phyloP scores from a whole-genome alignment of 768 basidiomycete species.

The Mrakia blollopis region DNA sequence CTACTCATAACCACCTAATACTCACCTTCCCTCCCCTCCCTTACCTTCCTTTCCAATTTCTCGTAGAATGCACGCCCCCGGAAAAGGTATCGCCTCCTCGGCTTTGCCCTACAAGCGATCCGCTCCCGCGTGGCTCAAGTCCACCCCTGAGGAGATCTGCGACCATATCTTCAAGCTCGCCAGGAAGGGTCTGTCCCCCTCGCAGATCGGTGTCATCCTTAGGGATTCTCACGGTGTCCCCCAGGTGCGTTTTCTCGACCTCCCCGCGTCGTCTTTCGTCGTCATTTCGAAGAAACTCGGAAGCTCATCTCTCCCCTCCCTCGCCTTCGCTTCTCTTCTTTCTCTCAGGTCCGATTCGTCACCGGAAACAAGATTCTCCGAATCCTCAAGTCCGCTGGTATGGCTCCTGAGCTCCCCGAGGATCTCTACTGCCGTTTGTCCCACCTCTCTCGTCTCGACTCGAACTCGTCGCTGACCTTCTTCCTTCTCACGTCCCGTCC shows the following conservation, averaged over 20 bases:
- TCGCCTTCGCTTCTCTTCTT: constrained; percentile 71
- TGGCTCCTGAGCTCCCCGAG: constrained; percentile 96
- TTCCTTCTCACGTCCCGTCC: neutral
- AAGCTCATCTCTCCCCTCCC: neutral
- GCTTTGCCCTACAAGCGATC: constrained; percentile 95
- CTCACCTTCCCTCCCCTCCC: neutral
- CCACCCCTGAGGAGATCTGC: constrained; percentile 86
- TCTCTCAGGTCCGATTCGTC: constrained; percentile 70
- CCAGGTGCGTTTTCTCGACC: constrained; percentile 28
- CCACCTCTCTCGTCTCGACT: neutral
- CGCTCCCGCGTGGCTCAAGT: constrained; percentile 94
- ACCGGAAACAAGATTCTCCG: constrained; percentile 99
- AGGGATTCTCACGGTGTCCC: constrained; percentile 97
- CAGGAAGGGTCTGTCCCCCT: constrained; percentile 93
- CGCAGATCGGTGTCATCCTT: constrained; percentile 95
- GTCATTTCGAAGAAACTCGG: neutral
- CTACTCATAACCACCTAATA: constrained; percentile 24
- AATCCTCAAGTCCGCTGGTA: constrained; percentile 93
- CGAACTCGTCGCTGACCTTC: neutral
- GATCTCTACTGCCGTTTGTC: constrained; percentile 82
- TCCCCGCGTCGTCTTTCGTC: neutral
- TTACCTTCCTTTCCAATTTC: no score
- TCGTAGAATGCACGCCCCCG: constrained; percentile 90
- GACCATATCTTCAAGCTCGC: constrained; percentile 97
- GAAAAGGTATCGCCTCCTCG: constrained; percentile 99